Conservation (phyloP, 208 protist genomes). For the Phytomonas sp. region DNA sequence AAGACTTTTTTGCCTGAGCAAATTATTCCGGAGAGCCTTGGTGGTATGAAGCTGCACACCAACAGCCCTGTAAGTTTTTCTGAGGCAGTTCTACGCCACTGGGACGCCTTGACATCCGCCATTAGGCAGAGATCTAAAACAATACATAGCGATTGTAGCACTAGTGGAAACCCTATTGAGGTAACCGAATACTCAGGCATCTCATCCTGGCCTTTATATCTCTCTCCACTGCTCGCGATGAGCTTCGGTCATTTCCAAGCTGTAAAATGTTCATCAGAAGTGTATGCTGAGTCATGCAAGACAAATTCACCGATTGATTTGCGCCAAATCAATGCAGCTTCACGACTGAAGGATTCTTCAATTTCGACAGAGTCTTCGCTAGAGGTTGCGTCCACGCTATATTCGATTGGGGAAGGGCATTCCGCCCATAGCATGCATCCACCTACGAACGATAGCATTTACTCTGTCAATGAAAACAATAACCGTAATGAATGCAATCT, state of each 20-base stretch:
- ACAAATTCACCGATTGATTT: background rate
- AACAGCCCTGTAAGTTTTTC: constrained; percentile 29
- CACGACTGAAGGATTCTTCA: background rate
- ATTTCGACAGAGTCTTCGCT: background rate
- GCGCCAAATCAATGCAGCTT: background rate
- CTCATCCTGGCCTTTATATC: background rate
- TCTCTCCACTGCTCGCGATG: background rate
- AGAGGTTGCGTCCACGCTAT: background rate
- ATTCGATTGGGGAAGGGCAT: background rate
- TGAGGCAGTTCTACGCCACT: constrained; percentile 64
- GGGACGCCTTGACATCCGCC: constrained; percentile 38
- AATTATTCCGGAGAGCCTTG: constrained; percentile 37
- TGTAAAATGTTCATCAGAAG: background rate
- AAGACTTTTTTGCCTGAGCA: constrained; percentile 32
- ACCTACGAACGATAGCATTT: background rate
- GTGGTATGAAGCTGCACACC: constrained; percentile 23
- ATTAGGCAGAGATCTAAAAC: background rate
- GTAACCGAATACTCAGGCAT: background rate
- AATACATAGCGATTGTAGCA: background rate
- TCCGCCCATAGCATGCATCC: background rate
- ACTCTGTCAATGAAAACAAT: background rate
- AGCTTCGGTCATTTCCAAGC: background rate
- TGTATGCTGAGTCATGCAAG: background rate
- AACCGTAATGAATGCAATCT: background rate
- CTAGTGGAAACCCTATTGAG: background rate